Base-by-base conservation (phyloP, 2,329 filamentous ascomycete genomes). In the Stagonosporopsis tanaceti region DNA sequence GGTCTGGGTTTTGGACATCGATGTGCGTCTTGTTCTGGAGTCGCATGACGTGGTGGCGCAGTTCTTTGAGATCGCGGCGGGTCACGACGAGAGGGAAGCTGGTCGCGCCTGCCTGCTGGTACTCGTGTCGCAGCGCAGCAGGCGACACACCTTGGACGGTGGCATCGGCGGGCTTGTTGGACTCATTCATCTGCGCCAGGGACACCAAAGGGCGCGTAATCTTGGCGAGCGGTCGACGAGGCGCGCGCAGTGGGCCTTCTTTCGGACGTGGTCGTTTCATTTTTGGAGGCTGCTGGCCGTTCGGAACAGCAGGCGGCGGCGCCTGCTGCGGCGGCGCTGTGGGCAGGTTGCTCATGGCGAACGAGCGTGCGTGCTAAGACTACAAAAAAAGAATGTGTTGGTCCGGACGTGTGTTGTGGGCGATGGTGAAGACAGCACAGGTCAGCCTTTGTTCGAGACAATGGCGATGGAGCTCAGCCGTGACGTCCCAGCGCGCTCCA, bases 11-110 rank as follows among this genome's bases (percentile, higher is more conserved):
- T 59, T 92, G 82, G 30, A 87, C 84, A 65, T 90, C 89, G 60
- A 87, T 78, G n/a, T 72, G 79, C 62, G 82, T 82, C 67, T 87
- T 87, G 48, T 61, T 68, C 61, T 89, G 84, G 53, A 99, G 88
- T 66, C 91, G 89, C 82, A 97, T 93, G 61, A 96, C 86, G 73
- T 99, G 95, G 70, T 93, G 88, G 46, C 94, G 90, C 57, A 96
- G 80, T 65, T 95, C 89, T 53, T 91, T 84, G 47, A 97, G 77
- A 9, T 89, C 87, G 69, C 89, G 88, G 77, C 96, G 96, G 6
- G 92, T 96, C 6, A 93, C 91, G 63, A 92, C 86, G 17, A 98
- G 83, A 14, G 92, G 91, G 66, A 70, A 65, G 27, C 64, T 68
- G 40, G 44, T 59, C 25, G 69, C 71, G 52, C 67, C 69, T 39